These are phyloP conservation scores for Entamoeba invadens DNA, from an alignment of 208 protist genomes.

Conservation along the genomic window DNA sequence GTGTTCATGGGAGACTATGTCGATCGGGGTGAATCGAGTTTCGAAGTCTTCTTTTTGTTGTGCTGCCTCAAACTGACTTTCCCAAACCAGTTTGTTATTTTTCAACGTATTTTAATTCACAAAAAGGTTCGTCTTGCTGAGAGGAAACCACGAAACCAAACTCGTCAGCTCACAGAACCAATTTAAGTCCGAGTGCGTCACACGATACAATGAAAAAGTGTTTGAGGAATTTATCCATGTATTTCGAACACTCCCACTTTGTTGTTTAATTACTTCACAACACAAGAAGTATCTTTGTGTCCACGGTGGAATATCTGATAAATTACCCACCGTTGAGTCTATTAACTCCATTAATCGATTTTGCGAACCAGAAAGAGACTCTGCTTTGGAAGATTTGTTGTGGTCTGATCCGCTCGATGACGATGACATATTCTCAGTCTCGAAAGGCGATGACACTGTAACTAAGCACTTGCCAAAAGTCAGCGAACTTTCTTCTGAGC, in stretches of 20 bases:
- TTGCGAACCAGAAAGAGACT: background rate
- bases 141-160: slow-evolving; percentile 33
- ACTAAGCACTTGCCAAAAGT: background rate
- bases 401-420: slow-evolving; percentile 17
- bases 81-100: slow-evolving; percentile 17
- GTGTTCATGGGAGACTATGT: slow-evolving; percentile 38
- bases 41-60: slow-evolving; percentile 20
- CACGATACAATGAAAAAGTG: slow-evolving; percentile 64
- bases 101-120: background rate
- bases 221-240: slow-evolving; percentile 56
- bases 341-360: slow-evolving; percentile 5
- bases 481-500: no score
- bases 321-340: slow-evolving; percentile 3
- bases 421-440: background rate
- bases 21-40: slow-evolving; percentile 21
- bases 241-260: slow-evolving; percentile 58
- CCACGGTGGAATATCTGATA: slow-evolving; percentile 18
- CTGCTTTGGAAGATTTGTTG: slow-evolving; percentile 20
- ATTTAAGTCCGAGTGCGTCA: slow-evolving; percentile 67
- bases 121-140: background rate
- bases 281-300: slow-evolving; percentile 21
- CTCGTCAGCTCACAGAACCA: slow-evolving; percentile 42
- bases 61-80: slow-evolving; percentile 15
- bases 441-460: background rate
- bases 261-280: slow-evolving; percentile 42